Conservation (phyloP, 345 rosid genomes). For the Eucalyptus viminalis region DNA sequence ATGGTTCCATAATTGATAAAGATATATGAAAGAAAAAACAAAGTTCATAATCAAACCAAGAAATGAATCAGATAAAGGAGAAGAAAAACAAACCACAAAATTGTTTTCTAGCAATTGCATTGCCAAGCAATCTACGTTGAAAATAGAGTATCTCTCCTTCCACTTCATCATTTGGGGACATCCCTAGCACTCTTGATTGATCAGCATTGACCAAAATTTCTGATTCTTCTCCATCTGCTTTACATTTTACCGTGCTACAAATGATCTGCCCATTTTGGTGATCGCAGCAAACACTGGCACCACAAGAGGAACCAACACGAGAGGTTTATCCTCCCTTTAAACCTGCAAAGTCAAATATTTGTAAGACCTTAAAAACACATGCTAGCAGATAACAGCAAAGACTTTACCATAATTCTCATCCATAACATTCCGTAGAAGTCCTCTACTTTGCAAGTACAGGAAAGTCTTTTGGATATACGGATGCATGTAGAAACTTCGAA, state of each 20-base stretch:
- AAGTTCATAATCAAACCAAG: background rate
- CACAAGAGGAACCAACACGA: no score
- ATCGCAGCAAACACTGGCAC: no score
- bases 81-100: slow-evolving; percentile 33
- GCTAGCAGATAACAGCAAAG: no score
- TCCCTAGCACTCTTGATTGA: slow-evolving; percentile 26
- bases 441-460: no score
- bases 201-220: slow-evolving; percentile 38
- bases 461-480: no score
- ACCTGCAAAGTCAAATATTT: no score
- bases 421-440: no score
- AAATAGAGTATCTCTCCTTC: slow-evolving; percentile 85
- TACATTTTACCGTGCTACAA: slow-evolving; percentile 14
- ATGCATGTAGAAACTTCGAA: no score
- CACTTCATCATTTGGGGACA: slow-evolving; percentile 84
- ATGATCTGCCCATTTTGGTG: slow-evolving; percentile 7
- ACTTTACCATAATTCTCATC: no score
- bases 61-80: background rate
- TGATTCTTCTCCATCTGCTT: slow-evolving; percentile 1
- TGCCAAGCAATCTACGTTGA: slow-evolving; percentile 58
- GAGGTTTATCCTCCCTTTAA: no score
- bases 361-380: no score
- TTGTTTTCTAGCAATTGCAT: slow-evolving; percentile 47
- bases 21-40: background rate
- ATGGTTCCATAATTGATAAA: background rate